Evolutionary conservation across 2,329 filamentous ascomycete genomes (phyloP), one percentile per base, ranked within the genome.

Genomic region (Colletotrichum destructivum): DNA sequence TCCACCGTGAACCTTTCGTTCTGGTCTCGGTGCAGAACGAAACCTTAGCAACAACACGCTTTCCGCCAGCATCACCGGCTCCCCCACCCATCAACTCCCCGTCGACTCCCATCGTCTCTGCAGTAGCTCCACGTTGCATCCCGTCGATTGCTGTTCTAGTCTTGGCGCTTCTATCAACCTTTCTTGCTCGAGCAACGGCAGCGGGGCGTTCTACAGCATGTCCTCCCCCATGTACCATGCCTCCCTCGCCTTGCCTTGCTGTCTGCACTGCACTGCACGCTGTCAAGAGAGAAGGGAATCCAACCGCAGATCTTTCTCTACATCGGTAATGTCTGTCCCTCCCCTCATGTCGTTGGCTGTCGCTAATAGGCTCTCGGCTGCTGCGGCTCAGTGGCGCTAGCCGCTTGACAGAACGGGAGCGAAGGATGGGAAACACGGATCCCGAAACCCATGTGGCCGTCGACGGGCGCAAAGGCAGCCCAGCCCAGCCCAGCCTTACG

Each of bases 221-320:
- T 40, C 23, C 18, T 52, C 35, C 21, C 69, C 57, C 60, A 60
- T 64, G 69, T n/a, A 63, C 69, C 69, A 64, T 64, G 59, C 65
- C 54, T 35, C 44, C 57, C 54, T 42, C 26, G 31, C 35, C 35
- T 38, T 11, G 54, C 59, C 44, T 54, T 44, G 47, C 21, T 13
- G 21, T 23, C 47, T 61, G 47, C 40, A n/a, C 38, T 55, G 57
- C 51, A 55, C 42, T 49, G 64, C 64, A 69, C 56, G 23, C 21
- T 11, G 40, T 21, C 69, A 59, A 56, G 18, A 49, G 13, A 56
- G 52, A 69, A 61, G 59, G 64, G 23, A 46, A 55, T 12, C 7
- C 8, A 16, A 18, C 18, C 51, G 61, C 49, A 54, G 61, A 55
- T 63, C 61, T 35, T 31, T 35, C 42, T 44, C 6, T 26, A 26